These are phyloP conservation scores for Trichothecium roseum DNA, from an alignment of 2,329 filamentous ascomycete genomes.

Conservation along the genomic window DNA sequence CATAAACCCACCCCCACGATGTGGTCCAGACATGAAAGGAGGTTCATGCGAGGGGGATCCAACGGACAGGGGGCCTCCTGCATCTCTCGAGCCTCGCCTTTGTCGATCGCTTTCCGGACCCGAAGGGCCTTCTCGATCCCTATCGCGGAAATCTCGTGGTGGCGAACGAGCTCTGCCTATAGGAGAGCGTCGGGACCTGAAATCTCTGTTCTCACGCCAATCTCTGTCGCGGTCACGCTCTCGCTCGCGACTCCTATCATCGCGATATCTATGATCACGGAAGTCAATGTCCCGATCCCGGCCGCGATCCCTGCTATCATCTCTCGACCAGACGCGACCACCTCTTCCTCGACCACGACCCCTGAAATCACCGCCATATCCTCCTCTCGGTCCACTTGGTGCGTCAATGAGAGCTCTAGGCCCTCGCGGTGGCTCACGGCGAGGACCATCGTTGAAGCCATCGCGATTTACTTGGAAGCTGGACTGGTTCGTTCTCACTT, in stretches of 20 bases:
- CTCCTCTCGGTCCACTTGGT: slow-evolving; percentile 57
- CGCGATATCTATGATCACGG: slow-evolving; percentile 48
- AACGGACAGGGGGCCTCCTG: slow-evolving; percentile 51
- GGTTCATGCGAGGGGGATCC: slow-evolving; percentile 62
- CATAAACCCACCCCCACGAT: slow-evolving; percentile 44
- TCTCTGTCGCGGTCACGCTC: slow-evolving; percentile 34
- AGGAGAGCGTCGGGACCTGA: slow-evolving; percentile 43
- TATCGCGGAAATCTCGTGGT: slow-evolving; percentile 54
- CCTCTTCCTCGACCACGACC: slow-evolving; percentile 43
- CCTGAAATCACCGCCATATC: slow-evolving; percentile 55
- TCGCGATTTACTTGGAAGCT: slow-evolving; percentile 53
- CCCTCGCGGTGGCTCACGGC: slow-evolving; percentile 67
- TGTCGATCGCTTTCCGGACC: slow-evolving; percentile 58
- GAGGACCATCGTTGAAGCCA: slow-evolving; percentile 41
- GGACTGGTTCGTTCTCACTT: slow-evolving; percentile 44
- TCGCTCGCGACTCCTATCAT: slow-evolving; percentile 47
- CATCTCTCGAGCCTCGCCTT: slow-evolving; percentile 60
- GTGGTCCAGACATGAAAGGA: slow-evolving; percentile 40
- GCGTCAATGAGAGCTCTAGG: slow-evolving; percentile 69
- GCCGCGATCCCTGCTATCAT: slow-evolving; percentile 51
- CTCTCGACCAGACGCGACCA: slow-evolving; percentile 44
- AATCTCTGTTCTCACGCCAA: slow-evolving; percentile 23
- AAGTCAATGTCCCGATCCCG: slow-evolving; percentile 52
- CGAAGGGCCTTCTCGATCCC: slow-evolving; percentile 44
- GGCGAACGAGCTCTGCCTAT: slow-evolving; percentile 53